These are phyloP conservation scores for Trichoderma endophyticum DNA, from an alignment of 2,329 filamentous ascomycete genomes.

Conservation along the genomic window DNA sequence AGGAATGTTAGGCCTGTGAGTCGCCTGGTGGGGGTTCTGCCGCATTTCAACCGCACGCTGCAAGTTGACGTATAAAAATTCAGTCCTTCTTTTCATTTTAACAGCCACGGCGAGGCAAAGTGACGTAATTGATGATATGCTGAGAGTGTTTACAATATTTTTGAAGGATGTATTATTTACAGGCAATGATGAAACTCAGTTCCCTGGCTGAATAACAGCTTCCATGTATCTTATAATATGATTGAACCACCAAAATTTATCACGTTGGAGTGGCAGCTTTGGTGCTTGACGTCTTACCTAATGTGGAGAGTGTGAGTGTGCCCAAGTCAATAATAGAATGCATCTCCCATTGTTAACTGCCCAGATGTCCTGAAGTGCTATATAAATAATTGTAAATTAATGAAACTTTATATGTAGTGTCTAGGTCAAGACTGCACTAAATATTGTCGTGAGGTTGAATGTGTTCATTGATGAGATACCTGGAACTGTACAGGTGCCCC, in stretches of 20 bases:
- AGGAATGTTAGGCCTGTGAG: conserved; percentile 5
- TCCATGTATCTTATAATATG: not conserved
- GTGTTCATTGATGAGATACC: not conserved
- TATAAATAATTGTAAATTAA: not conserved
- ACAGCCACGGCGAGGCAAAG: too few species aligned
- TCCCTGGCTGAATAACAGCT: not conserved
- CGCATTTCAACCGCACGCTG: not conserved
- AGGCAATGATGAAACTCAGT: not conserved
- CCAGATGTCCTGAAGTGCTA: not conserved
- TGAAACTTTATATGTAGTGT: not conserved
- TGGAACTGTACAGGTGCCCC: not conserved
- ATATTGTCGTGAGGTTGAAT: not conserved
- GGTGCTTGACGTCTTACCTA: not conserved
- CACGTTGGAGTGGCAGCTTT: not conserved
- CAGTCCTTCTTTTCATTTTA: not conserved
- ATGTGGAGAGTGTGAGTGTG: not conserved
- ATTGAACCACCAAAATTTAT: not conserved
- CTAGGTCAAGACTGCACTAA: not conserved
- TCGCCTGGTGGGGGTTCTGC: conserved; percentile 1
- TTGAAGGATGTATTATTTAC: not conserved
- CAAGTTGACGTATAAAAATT: not conserved
- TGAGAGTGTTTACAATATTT: not conserved
- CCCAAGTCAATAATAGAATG: not conserved
- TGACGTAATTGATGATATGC: not conserved
- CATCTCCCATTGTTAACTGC: not conserved